Conservation (phyloP, 345 rosid genomes). For the Alliaria petiolata region DNA sequence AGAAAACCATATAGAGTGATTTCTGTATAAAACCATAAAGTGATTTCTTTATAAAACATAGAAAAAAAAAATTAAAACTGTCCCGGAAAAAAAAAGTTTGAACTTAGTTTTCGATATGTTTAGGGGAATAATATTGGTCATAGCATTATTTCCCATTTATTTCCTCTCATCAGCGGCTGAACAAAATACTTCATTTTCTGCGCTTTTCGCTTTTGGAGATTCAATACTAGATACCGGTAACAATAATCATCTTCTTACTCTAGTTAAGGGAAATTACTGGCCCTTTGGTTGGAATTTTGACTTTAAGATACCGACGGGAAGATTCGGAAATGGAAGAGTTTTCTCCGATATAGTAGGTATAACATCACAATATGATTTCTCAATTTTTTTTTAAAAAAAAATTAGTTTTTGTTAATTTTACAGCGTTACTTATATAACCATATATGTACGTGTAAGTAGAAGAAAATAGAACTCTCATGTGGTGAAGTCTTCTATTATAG, state of each 20-base stretch:
- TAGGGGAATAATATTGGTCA: background rate
- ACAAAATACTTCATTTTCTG: slow-evolving; percentile 30
- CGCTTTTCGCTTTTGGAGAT: slow-evolving; percentile 51
- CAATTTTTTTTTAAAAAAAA: too few species aligned
- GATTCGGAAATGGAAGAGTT: slow-evolving; percentile 57
- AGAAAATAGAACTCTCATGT: background rate
- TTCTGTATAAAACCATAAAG: too few species aligned
- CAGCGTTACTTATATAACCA: background rate
- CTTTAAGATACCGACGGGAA: slow-evolving; percentile 46
- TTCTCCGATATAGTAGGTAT: slow-evolving; percentile 41
- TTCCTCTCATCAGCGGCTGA: background rate
- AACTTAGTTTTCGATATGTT: slow-evolving; percentile 9
- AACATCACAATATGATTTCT: background rate
- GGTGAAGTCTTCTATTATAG: slow-evolving; percentile 32
- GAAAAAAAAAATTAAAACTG: background rate
- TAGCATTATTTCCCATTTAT: background rate
- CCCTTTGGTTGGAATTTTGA: slow-evolving; percentile 55
- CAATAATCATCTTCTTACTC: slow-evolving; percentile 40
- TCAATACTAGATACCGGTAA: slow-evolving; percentile 64
- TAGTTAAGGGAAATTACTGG: slow-evolving; percentile 41
- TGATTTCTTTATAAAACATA: too few species aligned
- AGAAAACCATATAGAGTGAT: background rate
- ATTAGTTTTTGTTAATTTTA: background rate
- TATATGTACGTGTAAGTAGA: too few species aligned
- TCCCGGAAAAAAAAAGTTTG: background rate